A percentile compares a stretch with the other conserved stretches of the same genome.
These are phyloP conservation scores for Aspergillus ostianus DNA, from an alignment of 495 filamentous ascomycete species.

Conservation along the genomic window DNA sequence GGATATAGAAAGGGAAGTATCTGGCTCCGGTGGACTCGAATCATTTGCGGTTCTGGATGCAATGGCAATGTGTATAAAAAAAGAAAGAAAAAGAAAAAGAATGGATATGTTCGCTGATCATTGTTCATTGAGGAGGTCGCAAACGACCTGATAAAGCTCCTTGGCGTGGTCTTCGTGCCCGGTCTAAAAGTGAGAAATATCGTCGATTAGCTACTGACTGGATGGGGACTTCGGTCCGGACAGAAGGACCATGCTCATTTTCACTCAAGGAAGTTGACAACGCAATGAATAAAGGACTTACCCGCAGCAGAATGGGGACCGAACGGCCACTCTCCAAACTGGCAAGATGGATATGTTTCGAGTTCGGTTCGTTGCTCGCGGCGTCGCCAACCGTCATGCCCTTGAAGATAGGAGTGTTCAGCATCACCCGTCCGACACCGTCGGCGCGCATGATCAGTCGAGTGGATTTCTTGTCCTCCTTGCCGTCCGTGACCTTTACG, in stretches of 20 bases:
- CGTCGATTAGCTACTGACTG: conserved; percentile 6
- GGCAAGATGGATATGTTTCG: conserved; percentile 59
- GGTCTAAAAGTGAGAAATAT: conserved; percentile 33
- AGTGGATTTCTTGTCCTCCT: conserved; percentile 48
- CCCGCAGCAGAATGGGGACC: conserved; percentile 68
- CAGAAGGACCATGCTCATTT: not conserved
- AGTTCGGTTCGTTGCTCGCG: conserved; percentile 45
- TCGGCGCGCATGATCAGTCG: conserved; percentile 88
- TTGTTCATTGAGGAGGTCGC: conserved; percentile 32
- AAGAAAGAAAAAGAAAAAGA: not conserved
- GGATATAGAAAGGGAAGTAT: not conserved
- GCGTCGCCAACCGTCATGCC: conserved; percentile 67
- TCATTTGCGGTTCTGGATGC: not conserved
- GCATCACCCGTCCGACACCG: conserved; percentile 76
- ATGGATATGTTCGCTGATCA: conserved; percentile 10
- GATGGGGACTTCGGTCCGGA: not conserved
- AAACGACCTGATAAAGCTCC: conserved; percentile 40
- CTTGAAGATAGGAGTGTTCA: conserved; percentile 75
- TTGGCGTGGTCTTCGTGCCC: conserved; percentile 38
- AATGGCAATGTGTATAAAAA: not conserved
- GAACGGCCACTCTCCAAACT: conserved; percentile 59
- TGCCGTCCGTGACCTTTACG: conserved; percentile 54
- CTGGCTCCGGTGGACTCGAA: not conserved
- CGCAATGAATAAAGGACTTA: conserved; percentile 36
- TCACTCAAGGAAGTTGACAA: not conserved